phyloP scores from a whole-genome alignment of 1,284 basidiomycete genomes.

The Neolentinus lepideus region DNA sequence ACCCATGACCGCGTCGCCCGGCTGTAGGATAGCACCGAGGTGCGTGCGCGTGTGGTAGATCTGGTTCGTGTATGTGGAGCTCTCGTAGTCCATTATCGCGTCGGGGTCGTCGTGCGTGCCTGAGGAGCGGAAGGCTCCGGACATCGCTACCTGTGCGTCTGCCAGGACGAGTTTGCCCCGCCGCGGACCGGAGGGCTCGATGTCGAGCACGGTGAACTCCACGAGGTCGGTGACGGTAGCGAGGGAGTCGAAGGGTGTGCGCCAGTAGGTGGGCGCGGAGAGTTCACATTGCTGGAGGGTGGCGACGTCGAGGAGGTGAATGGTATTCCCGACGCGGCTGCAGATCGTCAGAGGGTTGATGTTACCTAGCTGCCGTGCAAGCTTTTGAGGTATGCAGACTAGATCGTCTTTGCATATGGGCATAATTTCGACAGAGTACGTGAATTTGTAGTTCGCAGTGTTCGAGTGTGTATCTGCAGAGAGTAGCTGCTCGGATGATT shows the following conservation, averaged over 20 bases:
- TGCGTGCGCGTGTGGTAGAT: constrained; percentile 97
- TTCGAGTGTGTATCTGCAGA: constrained; percentile 89
- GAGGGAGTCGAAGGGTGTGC: constrained; percentile 80
- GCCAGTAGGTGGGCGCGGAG: constrained; percentile 83
- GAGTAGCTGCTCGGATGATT: constrained; percentile 90
- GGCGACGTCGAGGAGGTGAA: constrained; percentile 87
- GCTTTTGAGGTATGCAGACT: constrained; percentile 81
- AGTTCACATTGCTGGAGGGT: constrained; percentile 86
- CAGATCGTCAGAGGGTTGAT: constrained; percentile 87
- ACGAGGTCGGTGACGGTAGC: constrained; percentile 81
- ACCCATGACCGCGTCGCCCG: constrained; percentile 90
- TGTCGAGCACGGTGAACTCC: constrained; percentile 93
- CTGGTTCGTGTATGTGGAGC: constrained; percentile 50
- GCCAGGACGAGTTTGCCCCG: constrained; percentile 81
- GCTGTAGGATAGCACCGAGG: constrained; percentile 90
- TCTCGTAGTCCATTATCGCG: constrained; percentile 53
- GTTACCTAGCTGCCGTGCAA: constrained; percentile 80
- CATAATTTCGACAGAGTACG: constrained; percentile 95
- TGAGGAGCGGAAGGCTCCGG: constrained; percentile 66
- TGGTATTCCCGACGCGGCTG: constrained; percentile 84
- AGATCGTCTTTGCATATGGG: constrained; percentile 98
- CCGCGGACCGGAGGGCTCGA: constrained; percentile 73
- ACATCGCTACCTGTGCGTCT: constrained; percentile 90
- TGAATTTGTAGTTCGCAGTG: constrained; percentile 96
- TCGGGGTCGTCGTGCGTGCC: constrained; percentile 32